Evolutionary conservation across 2,329 filamentous ascomycete species (phyloP).

Genomic region (Xylariaceae sp.): DNA sequence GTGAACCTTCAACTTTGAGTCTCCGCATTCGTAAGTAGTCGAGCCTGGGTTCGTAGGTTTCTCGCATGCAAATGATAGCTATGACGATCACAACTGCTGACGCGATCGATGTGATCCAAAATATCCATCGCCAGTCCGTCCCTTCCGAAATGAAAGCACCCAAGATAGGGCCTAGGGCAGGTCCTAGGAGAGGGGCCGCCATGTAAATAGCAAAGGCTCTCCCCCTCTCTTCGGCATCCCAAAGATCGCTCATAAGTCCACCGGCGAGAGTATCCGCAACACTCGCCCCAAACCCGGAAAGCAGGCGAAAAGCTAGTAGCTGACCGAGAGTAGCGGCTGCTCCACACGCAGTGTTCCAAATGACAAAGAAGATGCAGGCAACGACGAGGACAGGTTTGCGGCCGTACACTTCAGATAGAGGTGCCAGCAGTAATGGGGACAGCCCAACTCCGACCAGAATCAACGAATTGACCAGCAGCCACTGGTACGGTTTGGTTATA

Average conservation of each 20-base stretch:
- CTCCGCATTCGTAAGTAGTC: constrained; percentile 7
- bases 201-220: constrained; percentile 65
- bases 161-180: constrained; percentile 69
- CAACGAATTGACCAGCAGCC: constrained; percentile 21
- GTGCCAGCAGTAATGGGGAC: constrained; percentile 50
- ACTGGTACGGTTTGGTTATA: constrained; percentile 10
- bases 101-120: constrained; percentile 66
- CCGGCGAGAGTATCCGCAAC: constrained; percentile 20
- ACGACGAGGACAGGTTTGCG: constrained; percentile 29
- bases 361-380: constrained; percentile 17
- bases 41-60: constrained; percentile 68
- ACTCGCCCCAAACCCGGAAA: constrained; percentile 25
- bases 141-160: constrained; percentile 70
- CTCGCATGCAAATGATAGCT: constrained; percentile 65
- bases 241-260: constrained; percentile 52
- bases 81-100: constrained; percentile 62
- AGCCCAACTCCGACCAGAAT: constrained; percentile 20
- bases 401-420: constrained; percentile 54
- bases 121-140: constrained; percentile 73
- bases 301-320: constrained; percentile 23
- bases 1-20: not conserved
- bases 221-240: constrained; percentile 64
- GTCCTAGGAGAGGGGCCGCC: constrained; percentile 68
- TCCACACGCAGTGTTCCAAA: constrained; percentile 28
- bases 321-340: constrained; percentile 8